Conservation (phyloP, 2,329 filamentous ascomycete genomes). For the Paecilomyces variotii region DNA sequence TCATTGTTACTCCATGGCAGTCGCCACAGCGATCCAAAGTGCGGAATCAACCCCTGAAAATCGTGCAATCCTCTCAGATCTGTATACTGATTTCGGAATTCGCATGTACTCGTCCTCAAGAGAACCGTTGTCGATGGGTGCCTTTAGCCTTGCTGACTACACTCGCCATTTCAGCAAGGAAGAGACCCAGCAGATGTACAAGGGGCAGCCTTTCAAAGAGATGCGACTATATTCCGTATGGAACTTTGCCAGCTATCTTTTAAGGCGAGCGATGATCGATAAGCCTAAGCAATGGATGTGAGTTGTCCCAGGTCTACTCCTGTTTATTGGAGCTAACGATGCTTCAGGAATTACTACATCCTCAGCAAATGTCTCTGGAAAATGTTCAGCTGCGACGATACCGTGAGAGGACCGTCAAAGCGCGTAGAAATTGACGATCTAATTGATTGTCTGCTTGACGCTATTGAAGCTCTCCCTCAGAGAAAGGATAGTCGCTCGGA, state of each 20-base stretch:
- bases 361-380: constrained; percentile 67
- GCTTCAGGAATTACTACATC: constrained; percentile 55
- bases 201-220: constrained; percentile 48
- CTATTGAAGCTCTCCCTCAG: constrained; percentile 54
- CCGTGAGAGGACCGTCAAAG: constrained; percentile 27
- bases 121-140: constrained; percentile 60
- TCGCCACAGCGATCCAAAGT: constrained; percentile 52
- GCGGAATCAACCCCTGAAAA: constrained; percentile 49
- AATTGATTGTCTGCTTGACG: constrained; percentile 49
- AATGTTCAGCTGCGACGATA: constrained; percentile 48
- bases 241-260: constrained; percentile 56
- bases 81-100: constrained; percentile 61
- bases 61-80: constrained; percentile 51
- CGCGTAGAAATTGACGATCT: constrained; percentile 39
- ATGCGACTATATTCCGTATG: constrained; percentile 54
- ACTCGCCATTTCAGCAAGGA: constrained; percentile 53
- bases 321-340: constrained; percentile 12
- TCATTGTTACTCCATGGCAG: constrained; percentile 69
- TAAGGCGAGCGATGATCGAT: constrained; percentile 50
- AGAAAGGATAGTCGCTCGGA: constrained; percentile 56
- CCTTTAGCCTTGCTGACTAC: constrained; percentile 55
- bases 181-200: constrained; percentile 47
- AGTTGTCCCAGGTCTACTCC: constrained; percentile 20
- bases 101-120: constrained; percentile 62
- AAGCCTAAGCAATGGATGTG: constrained; percentile 57